These are phyloP conservation scores for Graphilbum ipis-grandicollis DNA, from an alignment of 2,329 filamentous ascomycete genomes.

Conservation along the genomic window DNA sequence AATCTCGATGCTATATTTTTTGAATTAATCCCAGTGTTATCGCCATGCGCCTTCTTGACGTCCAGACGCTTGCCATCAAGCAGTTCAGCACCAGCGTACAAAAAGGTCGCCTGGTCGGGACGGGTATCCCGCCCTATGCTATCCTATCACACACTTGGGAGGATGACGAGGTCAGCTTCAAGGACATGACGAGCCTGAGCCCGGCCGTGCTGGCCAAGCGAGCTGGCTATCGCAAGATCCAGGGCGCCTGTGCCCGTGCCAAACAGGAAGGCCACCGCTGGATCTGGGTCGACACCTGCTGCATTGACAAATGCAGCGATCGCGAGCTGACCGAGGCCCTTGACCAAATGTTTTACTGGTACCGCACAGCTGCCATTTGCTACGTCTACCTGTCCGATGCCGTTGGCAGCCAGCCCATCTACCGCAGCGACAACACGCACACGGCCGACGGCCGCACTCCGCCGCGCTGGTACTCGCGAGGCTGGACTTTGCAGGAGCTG, in stretches of 20 bases:
- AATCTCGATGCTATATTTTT: too few relatives aligned
- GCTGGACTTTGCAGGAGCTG: constrained; percentile 12
- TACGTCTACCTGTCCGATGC: constrained; percentile 7
- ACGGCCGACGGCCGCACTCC: neutral
- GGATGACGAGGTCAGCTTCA: neutral
- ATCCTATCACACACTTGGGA: neutral
- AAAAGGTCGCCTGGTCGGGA: too few relatives aligned
- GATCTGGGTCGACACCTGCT: constrained; percentile 4
- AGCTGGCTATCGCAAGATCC: neutral
- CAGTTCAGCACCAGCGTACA: neutral
- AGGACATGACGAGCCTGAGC: too few relatives aligned
- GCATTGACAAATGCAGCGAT: constrained; percentile 2
- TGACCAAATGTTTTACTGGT: constrained; percentile 7
- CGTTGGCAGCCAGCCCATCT: neutral
- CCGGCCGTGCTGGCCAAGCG: too few relatives aligned
- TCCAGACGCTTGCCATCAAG: neutral
- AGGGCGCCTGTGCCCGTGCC: neutral
- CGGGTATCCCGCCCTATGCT: neutral
- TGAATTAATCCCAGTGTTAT: too few relatives aligned
- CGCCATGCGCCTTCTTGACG: neutral
- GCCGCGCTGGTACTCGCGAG: constrained; percentile 5
- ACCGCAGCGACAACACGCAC: too few relatives aligned
- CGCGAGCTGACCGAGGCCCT: constrained; percentile 3
- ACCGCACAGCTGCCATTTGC: constrained; percentile 2
- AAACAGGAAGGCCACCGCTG: neutral